These are phyloP conservation scores for Rosellinia necatrix DNA, from an alignment of 2,329 filamentous ascomycete species.

Conservation along the genomic window DNA sequence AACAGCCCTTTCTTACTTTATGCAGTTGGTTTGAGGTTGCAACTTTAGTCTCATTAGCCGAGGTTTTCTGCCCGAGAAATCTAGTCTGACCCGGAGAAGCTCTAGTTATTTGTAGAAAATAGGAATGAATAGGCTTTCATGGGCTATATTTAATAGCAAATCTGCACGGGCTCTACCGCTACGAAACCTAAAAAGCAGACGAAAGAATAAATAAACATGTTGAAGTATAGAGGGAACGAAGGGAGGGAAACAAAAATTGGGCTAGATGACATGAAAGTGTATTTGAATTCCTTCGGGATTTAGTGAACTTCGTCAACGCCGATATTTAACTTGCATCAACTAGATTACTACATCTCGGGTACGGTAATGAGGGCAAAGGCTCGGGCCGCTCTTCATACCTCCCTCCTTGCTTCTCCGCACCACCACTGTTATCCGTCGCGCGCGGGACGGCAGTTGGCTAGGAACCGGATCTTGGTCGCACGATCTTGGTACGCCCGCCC, in stretches of 20 bases:
- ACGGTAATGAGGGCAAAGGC: not conserved
- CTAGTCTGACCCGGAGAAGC: not conserved
- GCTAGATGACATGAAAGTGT: no score
- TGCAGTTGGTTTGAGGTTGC: slow-evolving; percentile 29
- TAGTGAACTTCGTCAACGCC: not conserved
- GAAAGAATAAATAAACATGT: not conserved
- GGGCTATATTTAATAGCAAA: no score
- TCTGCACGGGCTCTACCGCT: no score
- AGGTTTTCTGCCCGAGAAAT: not conserved
- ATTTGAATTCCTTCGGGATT: no score
- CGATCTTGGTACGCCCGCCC: no score
- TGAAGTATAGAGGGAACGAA: no score
- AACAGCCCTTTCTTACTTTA: slow-evolving; percentile 16
- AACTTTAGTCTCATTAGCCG: slow-evolving; percentile 6
- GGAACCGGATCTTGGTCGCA: not conserved
- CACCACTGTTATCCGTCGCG: not conserved
- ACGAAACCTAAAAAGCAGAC: not conserved
- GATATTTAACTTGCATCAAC: not conserved
- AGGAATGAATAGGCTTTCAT: no score
- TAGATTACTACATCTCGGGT: slow-evolving; percentile 4
- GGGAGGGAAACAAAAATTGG: no score
- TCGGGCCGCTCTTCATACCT: slow-evolving; percentile 18
- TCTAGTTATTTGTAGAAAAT: not conserved
- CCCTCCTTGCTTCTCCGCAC: not conserved
- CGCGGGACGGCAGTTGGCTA: not conserved